These are phyloP conservation scores for Astrothelium macrocarpum DNA, from an alignment of 495 filamentous ascomycete genomes.

Conservation along the genomic window DNA sequence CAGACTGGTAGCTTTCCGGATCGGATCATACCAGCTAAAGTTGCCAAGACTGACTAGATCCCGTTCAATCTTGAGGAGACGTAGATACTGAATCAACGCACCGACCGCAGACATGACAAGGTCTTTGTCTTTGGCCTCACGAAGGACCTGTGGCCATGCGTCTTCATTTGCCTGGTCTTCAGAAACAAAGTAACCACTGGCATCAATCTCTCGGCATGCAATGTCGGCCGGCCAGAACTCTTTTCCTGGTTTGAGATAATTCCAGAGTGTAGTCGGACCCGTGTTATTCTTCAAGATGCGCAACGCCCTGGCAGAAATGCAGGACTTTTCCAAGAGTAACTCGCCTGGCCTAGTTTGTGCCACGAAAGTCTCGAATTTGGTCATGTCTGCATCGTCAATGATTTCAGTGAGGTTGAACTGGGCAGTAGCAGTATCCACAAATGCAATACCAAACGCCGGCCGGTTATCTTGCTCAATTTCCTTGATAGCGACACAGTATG, in stretches of 20 bases:
- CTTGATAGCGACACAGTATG: slow-evolving; percentile 94
- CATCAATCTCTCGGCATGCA: slow-evolving; percentile 72
- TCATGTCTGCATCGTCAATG: slow-evolving; percentile 84
- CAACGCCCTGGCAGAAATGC: slow-evolving; percentile 68
- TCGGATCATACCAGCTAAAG: slow-evolving; percentile 87
- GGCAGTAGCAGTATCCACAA: slow-evolving; percentile 92
- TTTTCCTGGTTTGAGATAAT: slow-evolving; percentile 72
- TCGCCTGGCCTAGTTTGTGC: slow-evolving; percentile 89
- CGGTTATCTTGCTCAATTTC: slow-evolving; percentile 66
- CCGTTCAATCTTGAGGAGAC: slow-evolving; percentile 73
- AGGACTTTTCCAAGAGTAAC: slow-evolving; percentile 80
- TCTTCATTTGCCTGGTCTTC: slow-evolving; percentile 51
- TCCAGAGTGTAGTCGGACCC: slow-evolving; percentile 87
- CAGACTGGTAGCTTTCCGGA: slow-evolving; percentile 83
- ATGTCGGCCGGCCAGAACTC: slow-evolving; percentile 90
- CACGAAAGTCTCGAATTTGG: slow-evolving; percentile 95
- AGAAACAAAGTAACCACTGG: slow-evolving; percentile 66
- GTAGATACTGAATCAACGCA: slow-evolving; percentile 77
- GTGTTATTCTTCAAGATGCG: slow-evolving; percentile 98
- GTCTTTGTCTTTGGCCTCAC: slow-evolving; percentile 66
- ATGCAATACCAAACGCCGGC: slow-evolving; percentile 82
- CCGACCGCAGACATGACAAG: slow-evolving; percentile 88
- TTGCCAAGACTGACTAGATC: slow-evolving; percentile 83
- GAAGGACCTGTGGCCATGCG: slow-evolving; percentile 71
- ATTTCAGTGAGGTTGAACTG: slow-evolving; percentile 92